These are phyloP conservation scores for Cucurbita moschata DNA, from an alignment of 306 rosid species.

Conservation along the genomic window DNA sequence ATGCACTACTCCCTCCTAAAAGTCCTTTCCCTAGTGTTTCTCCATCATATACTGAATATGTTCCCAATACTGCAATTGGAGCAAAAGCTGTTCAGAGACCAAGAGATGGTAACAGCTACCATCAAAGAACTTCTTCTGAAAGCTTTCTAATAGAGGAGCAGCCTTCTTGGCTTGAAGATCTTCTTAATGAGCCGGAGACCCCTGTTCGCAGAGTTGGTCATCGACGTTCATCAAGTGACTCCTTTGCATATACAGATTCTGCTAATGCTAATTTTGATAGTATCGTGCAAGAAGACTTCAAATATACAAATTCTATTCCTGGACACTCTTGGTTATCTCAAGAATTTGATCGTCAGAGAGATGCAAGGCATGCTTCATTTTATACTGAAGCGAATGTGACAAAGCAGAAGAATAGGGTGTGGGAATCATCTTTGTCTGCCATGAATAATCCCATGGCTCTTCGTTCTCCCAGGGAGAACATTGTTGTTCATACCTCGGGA, in stretches of 20 bases:
- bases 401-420: slow-evolving; percentile 54
- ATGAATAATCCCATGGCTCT: slow-evolving; percentile 27
- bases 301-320: slow-evolving; percentile 34
- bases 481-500: slow-evolving; percentile 48
- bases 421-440: slow-evolving; percentile 56
- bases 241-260: slow-evolving; percentile 72
- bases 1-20: slow-evolving; percentile 89
- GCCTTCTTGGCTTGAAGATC: slow-evolving; percentile 99
- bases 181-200: slow-evolving; percentile 93
- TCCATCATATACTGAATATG: slow-evolving; percentile 64
- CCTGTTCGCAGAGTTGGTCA: slow-evolving; percentile 89
- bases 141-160: slow-evolving; percentile 81
- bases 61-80: slow-evolving; percentile 39
- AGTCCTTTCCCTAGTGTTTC: slow-evolving; percentile 87
- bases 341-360: slow-evolving; percentile 65
- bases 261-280: slow-evolving; percentile 29
- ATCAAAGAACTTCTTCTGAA: slow-evolving; percentile 92
- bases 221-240: slow-evolving; percentile 97
- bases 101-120: slow-evolving; percentile 65
- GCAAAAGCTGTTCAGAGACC: slow-evolving; percentile 51
- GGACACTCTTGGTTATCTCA: slow-evolving; percentile 54
- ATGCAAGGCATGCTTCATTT: slow-evolving; percentile 49
- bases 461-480: slow-evolving; percentile 44
- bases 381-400: slow-evolving; percentile 41
- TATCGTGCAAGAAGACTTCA: slow-evolving; percentile 47